Percentiles rank a stretch among this genome's conserved stretches.
phyloP scores from a whole-genome alignment of 441 rosid genomes.

The Euphorbia celastroides region DNA sequence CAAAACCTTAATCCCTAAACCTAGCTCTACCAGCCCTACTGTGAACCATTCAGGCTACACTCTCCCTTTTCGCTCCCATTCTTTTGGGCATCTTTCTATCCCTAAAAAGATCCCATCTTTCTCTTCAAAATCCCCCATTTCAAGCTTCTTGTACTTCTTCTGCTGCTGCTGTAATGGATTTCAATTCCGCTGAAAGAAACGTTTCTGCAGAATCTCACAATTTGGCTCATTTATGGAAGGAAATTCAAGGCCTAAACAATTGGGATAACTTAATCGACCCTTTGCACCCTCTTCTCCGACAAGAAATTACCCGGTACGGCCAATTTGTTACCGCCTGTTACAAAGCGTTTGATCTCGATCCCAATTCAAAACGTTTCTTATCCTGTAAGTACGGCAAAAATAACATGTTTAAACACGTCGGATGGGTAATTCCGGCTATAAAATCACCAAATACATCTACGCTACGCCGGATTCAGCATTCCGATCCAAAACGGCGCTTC shows the following conservation, averaged over 20 bases:
- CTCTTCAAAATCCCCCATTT: slow-evolving; percentile 9
- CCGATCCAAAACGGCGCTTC: slow-evolving; percentile 46
- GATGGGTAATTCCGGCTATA: slow-evolving; percentile 53
- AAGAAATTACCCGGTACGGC: slow-evolving; percentile 72
- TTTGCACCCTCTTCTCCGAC: slow-evolving; percentile 53
- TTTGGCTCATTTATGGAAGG: slow-evolving; percentile 45
- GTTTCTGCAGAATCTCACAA: neutral
- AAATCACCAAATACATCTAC: slow-evolving; percentile 48
- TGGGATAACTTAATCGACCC: slow-evolving; percentile 61
- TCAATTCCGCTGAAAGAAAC: neutral
- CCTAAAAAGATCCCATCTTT: slow-evolving; percentile 21
- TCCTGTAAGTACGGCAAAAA: slow-evolving; percentile 47
- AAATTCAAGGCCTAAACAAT: slow-evolving; percentile 46
- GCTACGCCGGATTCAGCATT: slow-evolving; percentile 59
- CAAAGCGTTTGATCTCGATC: slow-evolving; percentile 61
- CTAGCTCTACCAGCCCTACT: neutral
- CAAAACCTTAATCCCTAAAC: slow-evolving; percentile 31
- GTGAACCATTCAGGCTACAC: slow-evolving; percentile 21
- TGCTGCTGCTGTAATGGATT: neutral
- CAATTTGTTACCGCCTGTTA: slow-evolving; percentile 62
- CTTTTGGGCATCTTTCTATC: slow-evolving; percentile 22
- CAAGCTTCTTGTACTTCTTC: neutral
- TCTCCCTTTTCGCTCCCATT: slow-evolving; percentile 7
- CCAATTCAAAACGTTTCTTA: slow-evolving; percentile 48
- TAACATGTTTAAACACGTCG: slow-evolving; percentile 41